phyloP scores from a whole-genome alignment of 2,329 filamentous ascomycete genomes.

The Immersiporthe knoxdaviesiana region DNA sequence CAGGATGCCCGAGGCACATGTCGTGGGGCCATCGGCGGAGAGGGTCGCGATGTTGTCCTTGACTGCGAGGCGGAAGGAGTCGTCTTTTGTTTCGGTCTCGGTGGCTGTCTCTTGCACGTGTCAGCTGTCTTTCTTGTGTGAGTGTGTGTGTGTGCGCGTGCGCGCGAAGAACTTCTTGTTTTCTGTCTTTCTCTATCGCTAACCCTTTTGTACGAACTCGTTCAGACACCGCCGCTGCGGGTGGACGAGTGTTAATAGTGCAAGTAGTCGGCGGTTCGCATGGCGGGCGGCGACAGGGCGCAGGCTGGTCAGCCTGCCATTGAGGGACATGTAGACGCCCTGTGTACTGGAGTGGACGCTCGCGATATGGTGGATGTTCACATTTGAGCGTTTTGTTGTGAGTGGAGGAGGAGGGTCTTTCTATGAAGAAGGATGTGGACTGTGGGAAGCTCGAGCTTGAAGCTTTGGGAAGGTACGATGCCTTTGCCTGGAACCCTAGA shows the following conservation, averaged over 20 bases:
- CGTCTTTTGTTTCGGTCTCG: neutral
- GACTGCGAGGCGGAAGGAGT: constrained; percentile 57
- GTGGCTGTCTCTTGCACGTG: neutral
- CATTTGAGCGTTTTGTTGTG: constrained; percentile 19
- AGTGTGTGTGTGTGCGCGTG: too few relatives aligned
- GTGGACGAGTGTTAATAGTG: neutral
- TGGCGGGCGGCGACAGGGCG: constrained; percentile 25
- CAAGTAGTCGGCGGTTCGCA: constrained; percentile 15
- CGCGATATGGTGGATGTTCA: constrained; percentile 19
- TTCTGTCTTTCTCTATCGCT: neutral
- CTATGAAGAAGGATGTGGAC: too few relatives aligned
- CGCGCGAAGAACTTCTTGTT: too few relatives aligned
- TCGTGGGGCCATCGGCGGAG: constrained; percentile 57
- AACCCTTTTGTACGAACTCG: constrained; percentile 28
- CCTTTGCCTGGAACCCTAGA: too few relatives aligned
- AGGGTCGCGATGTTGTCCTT: constrained; percentile 78
- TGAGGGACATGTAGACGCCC: constrained; percentile 30
- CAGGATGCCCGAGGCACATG: constrained; percentile 80
- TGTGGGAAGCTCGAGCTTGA: neutral
- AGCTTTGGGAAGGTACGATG: neutral
- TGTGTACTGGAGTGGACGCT: constrained; percentile 12
- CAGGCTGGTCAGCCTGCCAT: constrained; percentile 32
- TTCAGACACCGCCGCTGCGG: constrained; percentile 27
- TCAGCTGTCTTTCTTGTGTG: neutral
- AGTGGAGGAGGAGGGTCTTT: neutral